Evolutionary conservation across 148 eudicot species (phyloP).

Genomic region (Arbutus unedo): DNA sequence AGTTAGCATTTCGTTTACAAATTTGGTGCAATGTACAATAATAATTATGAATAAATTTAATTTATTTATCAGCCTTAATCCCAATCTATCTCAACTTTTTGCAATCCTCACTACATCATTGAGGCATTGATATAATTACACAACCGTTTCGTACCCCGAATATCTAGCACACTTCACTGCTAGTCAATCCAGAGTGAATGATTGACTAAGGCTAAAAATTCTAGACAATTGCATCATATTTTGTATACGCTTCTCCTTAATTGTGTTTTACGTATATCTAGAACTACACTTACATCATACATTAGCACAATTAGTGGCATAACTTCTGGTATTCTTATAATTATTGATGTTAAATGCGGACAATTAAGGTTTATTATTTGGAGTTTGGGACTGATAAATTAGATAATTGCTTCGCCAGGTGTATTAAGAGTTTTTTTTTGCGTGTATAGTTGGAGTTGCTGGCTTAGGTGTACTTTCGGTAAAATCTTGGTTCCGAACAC

Average conservation of each 20-base stretch:
- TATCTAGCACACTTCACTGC: slow-evolving; percentile 9
- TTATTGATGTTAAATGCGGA: too few species aligned
- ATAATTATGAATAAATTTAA: too few species aligned
- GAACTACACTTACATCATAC: neutral
- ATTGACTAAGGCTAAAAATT: neutral
- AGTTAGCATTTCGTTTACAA: too few species aligned
- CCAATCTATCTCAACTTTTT: too few species aligned
- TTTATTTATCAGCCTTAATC: too few species aligned
- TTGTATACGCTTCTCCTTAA: too few species aligned
- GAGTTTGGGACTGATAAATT: neutral
- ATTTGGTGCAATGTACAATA: too few species aligned
- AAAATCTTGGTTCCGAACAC: slow-evolving; percentile 11
- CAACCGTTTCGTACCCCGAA: slow-evolving; percentile 7
- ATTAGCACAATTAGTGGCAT: neutral
- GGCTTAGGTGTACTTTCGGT: neutral
- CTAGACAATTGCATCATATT: neutral
- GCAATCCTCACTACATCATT: too few species aligned
- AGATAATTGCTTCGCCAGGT: neutral
- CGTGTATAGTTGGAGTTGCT: neutral
- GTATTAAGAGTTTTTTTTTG: too few species aligned
- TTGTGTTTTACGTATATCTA: too few species aligned
- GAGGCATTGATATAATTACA: too few species aligned
- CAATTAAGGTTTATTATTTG: too few species aligned
- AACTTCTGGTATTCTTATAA: neutral
- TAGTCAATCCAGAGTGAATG: neutral